These are phyloP conservation scores for Peronospora destructor DNA, from an alignment of 352 stramenopile genomes.

Conservation along the genomic window DNA sequence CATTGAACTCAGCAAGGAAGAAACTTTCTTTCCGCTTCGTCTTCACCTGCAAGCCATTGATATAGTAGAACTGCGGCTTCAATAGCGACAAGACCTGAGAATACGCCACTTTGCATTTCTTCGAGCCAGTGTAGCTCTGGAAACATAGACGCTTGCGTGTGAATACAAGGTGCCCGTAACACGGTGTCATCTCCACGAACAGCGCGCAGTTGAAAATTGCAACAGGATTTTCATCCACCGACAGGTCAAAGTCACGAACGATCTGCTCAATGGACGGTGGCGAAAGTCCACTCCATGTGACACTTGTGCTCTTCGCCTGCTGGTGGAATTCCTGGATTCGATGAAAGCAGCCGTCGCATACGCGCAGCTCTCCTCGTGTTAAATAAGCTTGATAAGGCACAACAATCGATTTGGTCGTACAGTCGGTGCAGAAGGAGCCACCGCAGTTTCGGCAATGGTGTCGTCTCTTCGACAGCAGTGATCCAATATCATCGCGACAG, in stretches of 20 bases:
- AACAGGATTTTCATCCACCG: constrained; percentile 38
- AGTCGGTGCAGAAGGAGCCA: constrained; percentile 63
- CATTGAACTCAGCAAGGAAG: constrained; percentile 78
- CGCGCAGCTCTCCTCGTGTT: constrained; percentile 47
- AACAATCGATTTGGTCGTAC: constrained; percentile 41
- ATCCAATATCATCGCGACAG: constrained; percentile 67
- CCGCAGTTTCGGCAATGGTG: constrained; percentile 81
- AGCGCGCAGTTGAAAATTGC: constrained; percentile 73
- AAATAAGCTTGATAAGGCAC: constrained; percentile 65
- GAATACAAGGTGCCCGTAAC: constrained; percentile 67
- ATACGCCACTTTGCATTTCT: constrained; percentile 56
- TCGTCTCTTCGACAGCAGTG: constrained; percentile 53
- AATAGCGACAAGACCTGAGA: constrained; percentile 54
- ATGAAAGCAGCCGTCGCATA: constrained; percentile 69
- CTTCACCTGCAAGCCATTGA: constrained; percentile 74
- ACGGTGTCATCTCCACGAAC: constrained; percentile 63
- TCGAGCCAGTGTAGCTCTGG: constrained; percentile 36
- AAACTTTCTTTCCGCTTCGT: constrained; percentile 55
- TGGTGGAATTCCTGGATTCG: constrained; percentile 68
- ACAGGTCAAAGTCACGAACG: constrained; percentile 39
- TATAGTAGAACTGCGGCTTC: constrained; percentile 82
- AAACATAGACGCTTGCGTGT: constrained; percentile 70
- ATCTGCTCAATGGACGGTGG: constrained; percentile 33
- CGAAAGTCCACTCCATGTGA: constrained; percentile 59
- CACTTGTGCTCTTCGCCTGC: constrained; percentile 46